Base-by-base conservation (phyloP, 2,329 filamentous ascomycete species). In the Aureobasidium sp. region DNA sequence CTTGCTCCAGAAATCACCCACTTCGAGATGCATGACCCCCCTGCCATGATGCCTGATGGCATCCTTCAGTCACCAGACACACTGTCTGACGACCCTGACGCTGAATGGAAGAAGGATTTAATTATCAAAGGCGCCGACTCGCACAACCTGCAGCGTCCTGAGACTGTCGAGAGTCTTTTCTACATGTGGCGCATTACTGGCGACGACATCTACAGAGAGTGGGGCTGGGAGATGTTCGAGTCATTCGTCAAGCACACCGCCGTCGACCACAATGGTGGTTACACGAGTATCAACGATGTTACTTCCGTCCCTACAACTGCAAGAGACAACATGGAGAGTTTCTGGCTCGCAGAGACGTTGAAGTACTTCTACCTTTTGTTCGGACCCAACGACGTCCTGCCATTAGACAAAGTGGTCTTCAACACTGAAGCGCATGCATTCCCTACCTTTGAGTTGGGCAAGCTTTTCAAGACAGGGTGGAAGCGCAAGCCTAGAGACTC, bases 171-270 rank as follows among this genome's bases (percentile, higher is more conserved):
- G 78, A 92, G 87, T 64, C 78, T 99, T 65, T 92, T 99, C 71
- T 96, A 97, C 78, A 96, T 99, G 92, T 99, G 93, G 89, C 87
- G 94, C 65, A 96, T 99, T 74, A 99, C 94, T 0, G 90, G 89
- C 29, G 92, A 99, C 65, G 80, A 84, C 43, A 87, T 86, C 67
- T 99, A 99, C 75, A 85, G 94, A 29, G 86, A 97, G 70, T 97
- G 93, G 93, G 94, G 94, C 15, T 99, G 94, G 94, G 88, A 96
- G 69, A 97, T 99, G 87, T 99, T 99, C 78, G 87, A 90, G 73
- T 86, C 88, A 0, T 99, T 99, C 72, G 81, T 93, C 75, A 87
- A 91, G 70, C 83, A 96, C 75, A 96, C 90, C 0, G 85, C 88
- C 7, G 88, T 96, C 2, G 81, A 84, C 47, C 87, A 92, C 43